phyloP scores from a whole-genome alignment of 495 filamentous ascomycete species.

The Aspergillus coremiiformis region DNA sequence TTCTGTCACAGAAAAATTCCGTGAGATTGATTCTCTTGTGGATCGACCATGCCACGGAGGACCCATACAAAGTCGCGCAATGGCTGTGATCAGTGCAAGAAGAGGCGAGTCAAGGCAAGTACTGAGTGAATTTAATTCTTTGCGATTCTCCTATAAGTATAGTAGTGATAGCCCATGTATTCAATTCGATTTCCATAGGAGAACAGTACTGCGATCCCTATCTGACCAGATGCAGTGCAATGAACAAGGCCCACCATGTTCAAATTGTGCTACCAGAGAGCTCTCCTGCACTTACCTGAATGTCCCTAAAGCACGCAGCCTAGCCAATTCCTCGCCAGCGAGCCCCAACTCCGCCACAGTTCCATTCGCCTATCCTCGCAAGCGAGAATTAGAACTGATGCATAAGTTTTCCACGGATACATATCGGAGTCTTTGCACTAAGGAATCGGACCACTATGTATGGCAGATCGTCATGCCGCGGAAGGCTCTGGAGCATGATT shows the following conservation, averaged over 20 bases:
- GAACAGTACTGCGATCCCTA: too few species aligned
- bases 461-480: conserved; percentile 41
- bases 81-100: conserved; percentile 53
- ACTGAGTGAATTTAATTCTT: not conserved
- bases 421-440: conserved; percentile 27
- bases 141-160: too few species aligned
- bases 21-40: not conserved
- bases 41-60: conserved; percentile 22
- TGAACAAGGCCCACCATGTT: conserved; percentile 38
- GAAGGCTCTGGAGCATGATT: conserved; percentile 42
- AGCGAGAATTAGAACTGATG: conserved; percentile 35
- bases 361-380: conserved; percentile 16
- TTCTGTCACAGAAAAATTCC: not conserved
- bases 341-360: too few species aligned
- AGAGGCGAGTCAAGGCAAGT: conserved; percentile 48
- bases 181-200: too few species aligned
- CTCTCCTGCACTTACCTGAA: conserved; percentile 34
- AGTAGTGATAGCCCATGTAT: too few species aligned
- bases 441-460: conserved; percentile 19
- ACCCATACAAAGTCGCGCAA: conserved; percentile 51
- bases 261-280: conserved; percentile 37
- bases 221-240: conserved; percentile 43
- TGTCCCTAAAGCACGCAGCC: conserved; percentile 14
- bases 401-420: conserved; percentile 39
- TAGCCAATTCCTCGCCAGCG: too few species aligned